Conservation (phyloP, 768 basidiomycete species). For the Lentinus brumalis region DNA sequence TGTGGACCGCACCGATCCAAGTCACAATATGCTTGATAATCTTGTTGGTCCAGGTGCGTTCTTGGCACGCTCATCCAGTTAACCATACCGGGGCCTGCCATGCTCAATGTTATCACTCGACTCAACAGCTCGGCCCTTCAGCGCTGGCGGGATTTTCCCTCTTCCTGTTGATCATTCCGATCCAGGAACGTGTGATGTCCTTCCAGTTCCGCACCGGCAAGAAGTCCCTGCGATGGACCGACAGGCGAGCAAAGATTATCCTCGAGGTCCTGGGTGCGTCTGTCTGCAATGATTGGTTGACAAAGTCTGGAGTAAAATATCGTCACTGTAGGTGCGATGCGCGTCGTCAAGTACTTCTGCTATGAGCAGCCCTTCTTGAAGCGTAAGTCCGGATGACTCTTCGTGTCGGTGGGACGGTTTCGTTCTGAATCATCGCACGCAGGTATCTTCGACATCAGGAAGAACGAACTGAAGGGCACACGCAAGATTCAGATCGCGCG, state of each 20-base stretch:
- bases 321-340: conserved; percentile 53
- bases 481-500: conserved; percentile 59
- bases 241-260: conserved; percentile 62
- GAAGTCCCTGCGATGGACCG: conserved; percentile 61
- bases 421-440: neutral
- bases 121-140: conserved; percentile 61
- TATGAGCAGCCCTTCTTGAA: conserved; percentile 71
- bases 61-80: neutral
- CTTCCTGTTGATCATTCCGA: conserved; percentile 61
- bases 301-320: neutral
- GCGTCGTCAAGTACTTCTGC: conserved; percentile 76
- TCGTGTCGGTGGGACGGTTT: neutral
- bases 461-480: conserved; percentile 56
- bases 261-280: conserved; percentile 59
- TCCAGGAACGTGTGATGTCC: conserved; percentile 67
- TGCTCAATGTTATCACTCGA: neutral
- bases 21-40: conserved; percentile 60
- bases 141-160: conserved; percentile 71
- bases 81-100: neutral
- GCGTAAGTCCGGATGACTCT: conserved; percentile 39
- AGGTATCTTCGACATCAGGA: conserved; percentile 59
- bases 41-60: conserved; percentile 55
- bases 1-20: conserved; percentile 74
- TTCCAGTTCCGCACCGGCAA: conserved; percentile 55
- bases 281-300: neutral